Evolutionary conservation across 2,329 filamentous ascomycete species (phyloP), one percentile per base, ranked within the genome.

Genomic region (Colletotrichum somersetense): DNA sequence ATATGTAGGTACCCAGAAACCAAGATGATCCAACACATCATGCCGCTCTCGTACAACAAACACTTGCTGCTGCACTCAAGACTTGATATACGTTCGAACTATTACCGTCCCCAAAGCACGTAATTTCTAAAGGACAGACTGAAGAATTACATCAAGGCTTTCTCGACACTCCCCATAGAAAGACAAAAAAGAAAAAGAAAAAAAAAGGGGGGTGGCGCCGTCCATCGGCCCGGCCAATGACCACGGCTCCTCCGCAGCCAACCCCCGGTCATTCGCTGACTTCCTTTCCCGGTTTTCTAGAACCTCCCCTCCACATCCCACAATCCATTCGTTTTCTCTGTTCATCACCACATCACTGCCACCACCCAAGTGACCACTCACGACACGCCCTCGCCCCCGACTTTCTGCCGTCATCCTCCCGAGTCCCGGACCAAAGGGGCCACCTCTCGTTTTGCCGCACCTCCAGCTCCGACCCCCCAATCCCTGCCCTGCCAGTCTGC

Each of bases 331-430:
- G 23, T 7, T 63, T 20, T 26, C 42, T 53, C 52, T 63, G 14
- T 20, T 23, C 23, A 64, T 14, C 58, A 35, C 57, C 53, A 59
- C 40, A 23, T 44, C 42, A 50, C 14, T 50, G 46, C 23, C 50
- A 59, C 46, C 16, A 46, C 44, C 46, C 30, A 30, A 44, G 56
- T 55, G 64, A 38, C 55, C 38, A 69, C 66, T 55, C 52, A 66
- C 61, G 50, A 66, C 53, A 23, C 46, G 23, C 44, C 44, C 30
- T 35, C 38, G 30, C 30, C 52, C 42, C 42, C 50, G 7, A 63
- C 61, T 44, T 38, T 71, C 69, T 72, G 69, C 69, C 69, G 73
- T 74, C 74, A 74, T 40, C 23, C 46, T 38, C 33, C 35, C 53
- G 53, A 38, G 18, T 52, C 59, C 44, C 33, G 44, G 14, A 20